Conservation (phyloP, 345 rosid genomes). For the Xanthoceras sorbifolium region DNA sequence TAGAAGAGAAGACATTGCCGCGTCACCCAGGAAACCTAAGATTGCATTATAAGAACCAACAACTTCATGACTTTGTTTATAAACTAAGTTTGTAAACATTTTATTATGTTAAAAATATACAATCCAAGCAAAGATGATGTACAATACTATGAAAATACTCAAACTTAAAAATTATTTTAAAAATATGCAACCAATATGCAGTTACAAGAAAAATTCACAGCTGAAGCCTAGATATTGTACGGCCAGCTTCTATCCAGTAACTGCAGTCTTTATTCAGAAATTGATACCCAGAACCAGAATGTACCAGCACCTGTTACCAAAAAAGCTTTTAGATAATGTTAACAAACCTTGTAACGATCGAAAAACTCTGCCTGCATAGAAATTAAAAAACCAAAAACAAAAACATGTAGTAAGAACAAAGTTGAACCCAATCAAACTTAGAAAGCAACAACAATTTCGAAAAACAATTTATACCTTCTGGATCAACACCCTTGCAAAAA, state of each 20-base stretch:
- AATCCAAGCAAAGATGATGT: not conserved
- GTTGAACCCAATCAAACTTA: constrained; percentile 7
- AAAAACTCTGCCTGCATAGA: constrained; percentile 78
- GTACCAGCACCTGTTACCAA: not conserved
- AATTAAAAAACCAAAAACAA: constrained; percentile 6
- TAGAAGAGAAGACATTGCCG: not conserved
- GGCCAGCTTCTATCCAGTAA: too few relatives aligned
- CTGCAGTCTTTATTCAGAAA: not conserved
- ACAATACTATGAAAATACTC: not conserved
- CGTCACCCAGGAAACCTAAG: not conserved
- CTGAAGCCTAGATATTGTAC: too few relatives aligned
- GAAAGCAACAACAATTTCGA: not conserved
- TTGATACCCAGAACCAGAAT: not conserved
- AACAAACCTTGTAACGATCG: constrained; percentile 79
- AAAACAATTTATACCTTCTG: constrained; percentile 55
- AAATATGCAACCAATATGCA: not conserved
- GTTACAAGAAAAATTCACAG: not conserved
- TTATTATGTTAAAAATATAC: too few relatives aligned
- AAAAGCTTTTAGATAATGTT: not conserved
- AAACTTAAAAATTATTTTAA: not conserved
- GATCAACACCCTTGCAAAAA: constrained; percentile 74
- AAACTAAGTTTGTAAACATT: not conserved
- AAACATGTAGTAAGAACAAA: not conserved
- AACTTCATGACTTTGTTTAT: not conserved
- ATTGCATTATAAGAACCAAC: not conserved